Evolutionary conservation across 1,284 basidiomycete genomes (phyloP), one percentile per base, ranked within the genome.

Genomic region (Cystobasidium sp.): DNA sequence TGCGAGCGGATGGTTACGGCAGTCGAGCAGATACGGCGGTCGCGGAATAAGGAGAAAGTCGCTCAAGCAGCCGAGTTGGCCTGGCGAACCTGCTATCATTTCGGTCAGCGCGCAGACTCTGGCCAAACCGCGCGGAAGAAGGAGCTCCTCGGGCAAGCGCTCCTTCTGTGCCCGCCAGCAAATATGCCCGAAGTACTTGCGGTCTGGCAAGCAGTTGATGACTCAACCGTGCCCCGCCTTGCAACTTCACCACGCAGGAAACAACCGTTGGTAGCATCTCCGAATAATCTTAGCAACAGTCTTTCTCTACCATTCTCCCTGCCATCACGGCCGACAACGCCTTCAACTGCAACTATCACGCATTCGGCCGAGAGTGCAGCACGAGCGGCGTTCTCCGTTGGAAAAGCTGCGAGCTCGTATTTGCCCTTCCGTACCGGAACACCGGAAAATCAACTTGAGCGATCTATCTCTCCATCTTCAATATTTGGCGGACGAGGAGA

Each of bases 101-200:
- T 97, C 1, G 94, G 92, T 16, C 87, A 89, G 67, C 90, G 93
- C 78, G 84, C 87, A 16, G 91, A 91, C 78, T 93, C 90, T 78
- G 47, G 22, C 37, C 52, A 55, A 2, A 82, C 87, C 4, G 82
- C 85, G 14, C 87, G 88, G 78, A 92, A 90, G 79, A 84, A 92
- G 76, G 83, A 82, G 0, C 85, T 96, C 0, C 83, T 97, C n/a
- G 92, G 91, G 3, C 87, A 88, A 72, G 91, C 94, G 3, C 84
- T 97, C 41, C 89, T 93, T 78, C 85, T 96, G n/a, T 95, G 93
- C 80, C 93, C 94, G 0, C 81, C 90, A 0, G 91, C 92, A 63
- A 87, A 88, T 76, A 85, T 95, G 9, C 84, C 89, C 24, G 88
- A 91, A 75, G 84, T 96, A 37, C 85, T 97, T 20, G 81, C 84